Conservation (phyloP, 768 basidiomycete genomes). For the Macrocybe gigantea region DNA sequence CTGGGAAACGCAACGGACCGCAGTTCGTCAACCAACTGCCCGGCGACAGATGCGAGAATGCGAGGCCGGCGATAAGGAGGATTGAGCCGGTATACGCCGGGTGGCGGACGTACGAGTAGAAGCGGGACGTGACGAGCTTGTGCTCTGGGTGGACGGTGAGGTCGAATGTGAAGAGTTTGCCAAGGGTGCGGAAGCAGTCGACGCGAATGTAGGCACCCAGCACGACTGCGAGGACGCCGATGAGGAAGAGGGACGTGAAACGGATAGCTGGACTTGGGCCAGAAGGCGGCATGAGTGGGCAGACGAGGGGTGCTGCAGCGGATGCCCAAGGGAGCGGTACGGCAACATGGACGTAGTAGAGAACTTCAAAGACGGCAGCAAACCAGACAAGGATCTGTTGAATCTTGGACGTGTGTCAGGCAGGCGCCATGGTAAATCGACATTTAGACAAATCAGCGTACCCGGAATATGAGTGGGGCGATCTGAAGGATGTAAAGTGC, state of each 20-base stretch:
- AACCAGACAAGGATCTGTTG: conserved; percentile 15
- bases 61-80: conserved; percentile 33
- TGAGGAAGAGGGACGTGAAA: conserved; percentile 26
- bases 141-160: conserved; percentile 39
- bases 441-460: conserved; percentile 6
- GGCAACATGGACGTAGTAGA: conserved; percentile 11
- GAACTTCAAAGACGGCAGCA: conserved; percentile 14
- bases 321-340: neutral
- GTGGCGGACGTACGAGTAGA: conserved; percentile 41
- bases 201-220: conserved; percentile 34
- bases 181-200: conserved; percentile 40
- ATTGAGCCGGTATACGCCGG: conserved; percentile 44
- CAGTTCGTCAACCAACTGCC: conserved; percentile 34
- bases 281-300: conserved; percentile 10
- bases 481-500: conserved; percentile 39
- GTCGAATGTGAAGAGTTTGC: conserved; percentile 42
- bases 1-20: conserved; percentile 19
- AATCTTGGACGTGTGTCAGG: conserved; percentile 3
- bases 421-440: neutral
- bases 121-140: conserved; percentile 35
- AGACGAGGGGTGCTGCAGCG: conserved; percentile 18
- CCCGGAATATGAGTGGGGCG: conserved; percentile 42
- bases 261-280: conserved; percentile 16
- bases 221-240: conserved; percentile 27
- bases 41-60: conserved; percentile 31